Evolutionary conservation across 2,329 filamentous ascomycete genomes (phyloP), one percentile per base, ranked within the genome.

Genomic region (Cordyceps cateniannulata): DNA sequence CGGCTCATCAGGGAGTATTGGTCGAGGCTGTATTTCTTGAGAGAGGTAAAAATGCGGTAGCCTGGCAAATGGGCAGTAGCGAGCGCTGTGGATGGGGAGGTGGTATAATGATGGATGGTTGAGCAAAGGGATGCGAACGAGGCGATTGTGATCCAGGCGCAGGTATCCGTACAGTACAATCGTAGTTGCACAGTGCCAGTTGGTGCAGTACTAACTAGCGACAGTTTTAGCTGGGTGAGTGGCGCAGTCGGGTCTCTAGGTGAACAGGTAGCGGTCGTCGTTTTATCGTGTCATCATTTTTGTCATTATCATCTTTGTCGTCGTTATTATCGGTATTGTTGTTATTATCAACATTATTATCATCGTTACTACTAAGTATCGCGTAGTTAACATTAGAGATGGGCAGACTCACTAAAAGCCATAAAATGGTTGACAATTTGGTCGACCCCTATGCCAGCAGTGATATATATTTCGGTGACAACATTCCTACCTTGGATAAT

Each of bases 1-100:
- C 53, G 47, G 53, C 60, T 44, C 60, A 61, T 61, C 27, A 53
- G 53, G 20, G 52, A 35, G 18, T 25, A 20, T 20, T 20, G 45
- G 14, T 10, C 16, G 25, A 42, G 32, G 14, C 27, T 24, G 22
- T 55, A 25, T 20, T 44, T 24, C 32, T 29, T 10, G 24, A 32
- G 10, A 42, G 35, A 25, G 24, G 22, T n/a, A 14, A 27, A 12
- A 22, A 27, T 20, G 50, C 3, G 8, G 32, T 24, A 32, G 51
- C 45, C 2, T 9, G 16, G 35, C 18, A 20, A 35, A 35, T 35
- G 27, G n/a, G 42, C 3, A 25, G 35, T n/a, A 16, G 48, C 12
- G 9, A 32, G n/a, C 29, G 44, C n/a, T 55, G 59, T 44, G 18
- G 59, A 57, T 55, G 32, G 40, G 25, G 27, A 16, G 29, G 5